These are phyloP conservation scores for Yarrowia phangngaensis DNA, from an alignment of 805 yeast species.

Conservation along the genomic window DNA sequence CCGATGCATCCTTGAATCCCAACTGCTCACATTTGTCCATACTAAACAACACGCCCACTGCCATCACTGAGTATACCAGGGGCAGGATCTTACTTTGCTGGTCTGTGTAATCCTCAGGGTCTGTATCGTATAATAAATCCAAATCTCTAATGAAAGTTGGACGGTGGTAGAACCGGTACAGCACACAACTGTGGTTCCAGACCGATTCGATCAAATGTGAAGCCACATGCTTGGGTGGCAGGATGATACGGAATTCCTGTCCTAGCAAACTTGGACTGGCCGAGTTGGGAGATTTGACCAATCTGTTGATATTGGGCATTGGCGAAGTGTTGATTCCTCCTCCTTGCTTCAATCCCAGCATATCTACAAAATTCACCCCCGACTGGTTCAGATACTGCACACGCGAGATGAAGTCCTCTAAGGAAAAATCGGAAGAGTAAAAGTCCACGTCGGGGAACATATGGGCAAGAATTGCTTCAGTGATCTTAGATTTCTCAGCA, in stretches of 20 bases:
- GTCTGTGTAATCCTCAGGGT: constrained; percentile 66
- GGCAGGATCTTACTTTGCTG: constrained; percentile 75
- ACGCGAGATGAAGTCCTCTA: constrained; percentile 31
- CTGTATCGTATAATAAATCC: constrained; percentile 70
- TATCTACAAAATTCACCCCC: constrained; percentile 1
- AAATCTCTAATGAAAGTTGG: constrained; percentile 73
- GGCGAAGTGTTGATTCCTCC: not conserved
- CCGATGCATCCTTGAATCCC: constrained; percentile 43
- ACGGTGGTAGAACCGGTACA: constrained; percentile 80
- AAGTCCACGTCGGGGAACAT: constrained; percentile 45
- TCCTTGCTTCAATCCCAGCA: constrained; percentile 20
- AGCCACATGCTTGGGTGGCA: constrained; percentile 75
- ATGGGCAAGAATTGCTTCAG: constrained; percentile 40
- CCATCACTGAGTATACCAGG: constrained; percentile 77
- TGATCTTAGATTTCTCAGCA: constrained; percentile 40
- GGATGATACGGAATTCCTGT: constrained; percentile 57
- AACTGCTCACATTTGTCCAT: constrained; percentile 46
- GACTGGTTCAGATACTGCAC: constrained; percentile 33
- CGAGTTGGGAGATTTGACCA: constrained; percentile 30
- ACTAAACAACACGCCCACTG: constrained; percentile 74
- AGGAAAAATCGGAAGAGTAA: constrained; percentile 37
- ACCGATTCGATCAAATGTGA: constrained; percentile 66
- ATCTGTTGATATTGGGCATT: constrained; percentile 6
- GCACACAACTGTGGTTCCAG: constrained; percentile 82
- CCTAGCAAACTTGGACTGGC: constrained; percentile 32